These are phyloP conservation scores for Cladosporium velox DNA, from an alignment of 2,329 filamentous ascomycete genomes.

Conservation along the genomic window DNA sequence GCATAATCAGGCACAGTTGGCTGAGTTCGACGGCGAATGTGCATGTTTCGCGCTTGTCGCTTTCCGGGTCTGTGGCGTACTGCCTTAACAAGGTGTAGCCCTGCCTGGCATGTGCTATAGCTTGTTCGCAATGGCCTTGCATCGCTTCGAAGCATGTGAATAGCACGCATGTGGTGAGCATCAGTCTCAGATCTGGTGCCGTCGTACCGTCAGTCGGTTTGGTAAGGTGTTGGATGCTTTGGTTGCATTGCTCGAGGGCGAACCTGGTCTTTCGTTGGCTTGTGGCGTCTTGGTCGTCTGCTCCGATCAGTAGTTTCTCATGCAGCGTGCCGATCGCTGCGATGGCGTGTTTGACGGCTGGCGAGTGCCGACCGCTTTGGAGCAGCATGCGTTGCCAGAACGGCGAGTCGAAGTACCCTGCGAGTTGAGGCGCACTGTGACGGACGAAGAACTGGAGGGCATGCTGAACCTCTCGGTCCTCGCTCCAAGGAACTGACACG, in stretches of 20 bases:
- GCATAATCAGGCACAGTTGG: constrained; percentile 28
- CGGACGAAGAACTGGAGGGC: constrained; percentile 30
- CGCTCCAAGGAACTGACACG: constrained; percentile 25
- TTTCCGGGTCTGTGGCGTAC: constrained; percentile 25
- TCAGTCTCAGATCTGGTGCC: constrained; percentile 27
- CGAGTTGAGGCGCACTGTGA: constrained; percentile 30
- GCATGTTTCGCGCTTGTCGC: constrained; percentile 24
- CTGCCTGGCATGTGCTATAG: constrained; percentile 30
- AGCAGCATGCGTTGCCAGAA: constrained; percentile 33
- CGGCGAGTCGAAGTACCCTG: constrained; percentile 32
- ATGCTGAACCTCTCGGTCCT: constrained; percentile 27
- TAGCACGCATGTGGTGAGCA: constrained; percentile 31
- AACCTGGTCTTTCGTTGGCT: constrained; percentile 24
- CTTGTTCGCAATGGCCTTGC: constrained; percentile 32
- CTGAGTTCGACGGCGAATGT: constrained; percentile 30
- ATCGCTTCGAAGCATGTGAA: constrained; percentile 32
- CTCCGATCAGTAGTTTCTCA: constrained; percentile 28
- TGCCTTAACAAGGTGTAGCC: constrained; percentile 30
- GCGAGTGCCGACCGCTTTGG: constrained; percentile 27
- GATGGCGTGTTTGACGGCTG: constrained; percentile 29
- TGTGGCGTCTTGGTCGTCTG: constrained; percentile 21
- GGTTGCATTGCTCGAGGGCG: constrained; percentile 32
- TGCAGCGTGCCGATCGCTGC: constrained; percentile 31
- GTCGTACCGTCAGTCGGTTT: constrained; percentile 17
- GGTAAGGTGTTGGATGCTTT: constrained; percentile 28